These are phyloP conservation scores for Trametes meyenii DNA, from an alignment of 768 basidiomycete species.

Conservation along the genomic window DNA sequence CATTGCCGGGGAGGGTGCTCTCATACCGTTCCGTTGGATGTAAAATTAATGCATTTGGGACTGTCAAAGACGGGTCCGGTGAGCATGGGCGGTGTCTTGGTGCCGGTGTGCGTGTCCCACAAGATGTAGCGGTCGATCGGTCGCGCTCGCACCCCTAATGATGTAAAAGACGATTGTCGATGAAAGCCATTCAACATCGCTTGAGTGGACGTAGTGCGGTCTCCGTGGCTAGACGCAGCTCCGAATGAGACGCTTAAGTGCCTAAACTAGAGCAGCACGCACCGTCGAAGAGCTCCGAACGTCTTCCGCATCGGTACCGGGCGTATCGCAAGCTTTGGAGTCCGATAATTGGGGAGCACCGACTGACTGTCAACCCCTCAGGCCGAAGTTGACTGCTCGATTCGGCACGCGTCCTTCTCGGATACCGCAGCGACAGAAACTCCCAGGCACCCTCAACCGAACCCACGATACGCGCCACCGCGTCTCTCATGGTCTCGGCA, in stretches of 20 bases:
- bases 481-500: slow-evolving; percentile 4
- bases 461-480: slow-evolving; percentile 9
- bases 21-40: slow-evolving; percentile 3
- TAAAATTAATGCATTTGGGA: background rate
- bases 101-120: slow-evolving; percentile 1
- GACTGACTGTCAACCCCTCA: background rate
- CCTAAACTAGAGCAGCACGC: no score
- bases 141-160: background rate
- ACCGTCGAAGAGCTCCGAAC: no score
- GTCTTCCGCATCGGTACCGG: no score
- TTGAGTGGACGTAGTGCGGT: no score
- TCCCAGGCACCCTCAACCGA: background rate
- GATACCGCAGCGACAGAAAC: background rate
- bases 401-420: background rate
- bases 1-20: slow-evolving; percentile 5
- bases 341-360: no score
- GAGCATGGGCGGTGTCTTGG: background rate
- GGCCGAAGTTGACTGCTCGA: background rate
- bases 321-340: no score
- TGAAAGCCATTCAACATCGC: no score
- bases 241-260: no score
- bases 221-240: no score
- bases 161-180: background rate
- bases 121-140: background rate
- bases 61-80: background rate